Base-by-base conservation (phyloP, 2,329 filamentous ascomycete genomes). In the Fulvia fulva region DNA sequence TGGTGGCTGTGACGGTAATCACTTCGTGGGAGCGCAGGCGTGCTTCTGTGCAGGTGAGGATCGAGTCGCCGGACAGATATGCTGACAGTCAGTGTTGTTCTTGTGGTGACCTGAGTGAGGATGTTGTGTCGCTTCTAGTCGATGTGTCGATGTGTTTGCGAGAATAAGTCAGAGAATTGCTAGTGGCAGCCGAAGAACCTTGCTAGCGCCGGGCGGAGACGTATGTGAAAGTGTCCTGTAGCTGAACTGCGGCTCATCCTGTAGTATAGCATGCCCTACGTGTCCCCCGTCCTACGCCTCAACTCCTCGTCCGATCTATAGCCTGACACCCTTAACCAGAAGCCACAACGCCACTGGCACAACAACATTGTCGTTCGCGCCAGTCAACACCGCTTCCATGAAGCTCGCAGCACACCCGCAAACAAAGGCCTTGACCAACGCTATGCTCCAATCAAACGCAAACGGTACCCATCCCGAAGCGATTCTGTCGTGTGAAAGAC, bases 291-390 rank as follows among this genome's bases (percentile, higher is more conserved):
- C 37, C 8, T n/a, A 34, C 6, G 16, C 30, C 2, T 34, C 30
- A 34, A 34, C 6, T 34, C 3, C 37, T n/a, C 5, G 6, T 41
- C 34, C 16, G 2, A 19, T 19, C 41, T 54, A 56, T 30, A 49
- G 32, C 56, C 82, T 82, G 60, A 93, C 74, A 21, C 90, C 90
- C 75, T 93, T 89, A 41, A 96, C 91, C 68, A 96, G 86, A 59
- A 92, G 83, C 94, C 94, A 99, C 60, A 99, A 76, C 52, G 96
- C 86, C 57, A 99, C 85, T 3, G 94, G 94, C 63, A 97, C 93
- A 63, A 97, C 87, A 19, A 99, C 94, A 79, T 99, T 99, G 80
- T 99, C 94, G 74, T 99, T 99, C 28, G 93, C 94, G 1, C 94
- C 94, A 14, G 94, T 97, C 63, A 99, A 77, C 49, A 97, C 93